Evolutionary conservation across 139 green algal genomes (phyloP).

Genomic region (Monoraphidium neglectum): DNA sequence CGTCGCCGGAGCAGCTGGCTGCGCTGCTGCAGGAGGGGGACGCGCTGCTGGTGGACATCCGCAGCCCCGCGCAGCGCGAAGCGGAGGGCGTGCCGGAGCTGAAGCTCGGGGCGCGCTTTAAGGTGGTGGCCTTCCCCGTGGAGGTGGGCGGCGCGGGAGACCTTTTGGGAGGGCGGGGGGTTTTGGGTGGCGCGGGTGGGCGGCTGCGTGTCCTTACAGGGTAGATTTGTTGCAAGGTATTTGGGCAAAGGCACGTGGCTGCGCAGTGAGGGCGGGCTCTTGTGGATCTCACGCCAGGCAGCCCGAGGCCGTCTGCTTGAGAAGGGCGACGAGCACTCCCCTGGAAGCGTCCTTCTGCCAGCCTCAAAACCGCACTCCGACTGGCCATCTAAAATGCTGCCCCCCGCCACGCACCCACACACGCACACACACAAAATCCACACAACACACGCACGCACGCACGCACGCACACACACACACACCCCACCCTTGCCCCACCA

Average conservation of each 20-base stretch:
- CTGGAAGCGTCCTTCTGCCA: too few relatives aligned
- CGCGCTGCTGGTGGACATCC: slow-evolving; percentile 61
- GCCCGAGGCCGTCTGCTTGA: too few relatives aligned
- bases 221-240: background rate
- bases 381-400: too few relatives aligned
- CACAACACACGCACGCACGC: too few relatives aligned
- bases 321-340: too few relatives aligned
- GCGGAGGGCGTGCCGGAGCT: slow-evolving; percentile 48
- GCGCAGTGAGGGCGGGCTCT: background rate
- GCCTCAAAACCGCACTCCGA: too few relatives aligned
- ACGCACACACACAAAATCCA: too few relatives aligned
- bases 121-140: slow-evolving; percentile 40
- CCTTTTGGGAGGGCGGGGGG: background rate
- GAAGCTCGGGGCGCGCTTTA: slow-evolving; percentile 50
- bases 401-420: too few relatives aligned
- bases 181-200: background rate
- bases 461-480: too few relatives aligned
- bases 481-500: background rate
- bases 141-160: too few relatives aligned
- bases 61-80: slow-evolving; percentile 44
- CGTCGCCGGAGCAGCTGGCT: slow-evolving; percentile 23
- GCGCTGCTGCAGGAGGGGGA: slow-evolving; percentile 17
- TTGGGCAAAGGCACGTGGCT: background rate
- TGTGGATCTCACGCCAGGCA: too few relatives aligned
- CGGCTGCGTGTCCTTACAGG: background rate